Conservation (phyloP, 2,329 filamentous ascomycete genomes). For the Fusarium longipes region DNA sequence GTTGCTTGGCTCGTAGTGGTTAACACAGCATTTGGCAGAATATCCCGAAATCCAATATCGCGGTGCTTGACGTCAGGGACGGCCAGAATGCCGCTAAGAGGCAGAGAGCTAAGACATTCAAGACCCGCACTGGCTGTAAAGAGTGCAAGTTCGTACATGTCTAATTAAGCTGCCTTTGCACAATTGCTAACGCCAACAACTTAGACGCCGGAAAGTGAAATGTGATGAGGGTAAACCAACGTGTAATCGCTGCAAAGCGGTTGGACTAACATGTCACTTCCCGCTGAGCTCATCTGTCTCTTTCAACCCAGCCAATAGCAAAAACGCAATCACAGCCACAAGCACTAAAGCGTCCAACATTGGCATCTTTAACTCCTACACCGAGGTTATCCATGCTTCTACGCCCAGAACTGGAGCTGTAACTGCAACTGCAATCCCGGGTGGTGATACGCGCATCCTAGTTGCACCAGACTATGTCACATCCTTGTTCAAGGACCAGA, state of each 20-base stretch:
- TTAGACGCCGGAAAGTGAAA: slow-evolving; percentile 42
- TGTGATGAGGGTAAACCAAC: slow-evolving; percentile 40
- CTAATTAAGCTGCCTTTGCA: neutral
- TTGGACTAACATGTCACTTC: slow-evolving; percentile 28
- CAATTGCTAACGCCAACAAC: neutral
- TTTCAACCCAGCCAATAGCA: neutral
- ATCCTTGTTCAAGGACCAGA: slow-evolving; percentile 36
- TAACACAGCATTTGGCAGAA: slow-evolving; percentile 4
- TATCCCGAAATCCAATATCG: slow-evolving; percentile 24
- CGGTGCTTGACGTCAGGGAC: slow-evolving; percentile 26
- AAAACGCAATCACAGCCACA: neutral
- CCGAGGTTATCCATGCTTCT: neutral
- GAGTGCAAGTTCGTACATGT: slow-evolving; percentile 38
- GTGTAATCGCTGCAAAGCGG: slow-evolving; percentile 29
- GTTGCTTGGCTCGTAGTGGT: neutral
- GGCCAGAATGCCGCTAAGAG: slow-evolving; percentile 10
- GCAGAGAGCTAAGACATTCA: slow-evolving; percentile 32
- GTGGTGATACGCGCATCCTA: slow-evolving; percentile 31
- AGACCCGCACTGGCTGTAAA: slow-evolving; percentile 39
- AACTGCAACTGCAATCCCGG: neutral
- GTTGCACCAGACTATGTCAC: slow-evolving; percentile 25
- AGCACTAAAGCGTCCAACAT: neutral
- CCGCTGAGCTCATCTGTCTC: slow-evolving; percentile 10
- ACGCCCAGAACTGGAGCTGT: neutral
- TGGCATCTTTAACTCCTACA: neutral